Evolutionary conservation across 2,329 filamentous ascomycete genomes (phyloP).

Genomic region (Penicillium sp.): DNA sequence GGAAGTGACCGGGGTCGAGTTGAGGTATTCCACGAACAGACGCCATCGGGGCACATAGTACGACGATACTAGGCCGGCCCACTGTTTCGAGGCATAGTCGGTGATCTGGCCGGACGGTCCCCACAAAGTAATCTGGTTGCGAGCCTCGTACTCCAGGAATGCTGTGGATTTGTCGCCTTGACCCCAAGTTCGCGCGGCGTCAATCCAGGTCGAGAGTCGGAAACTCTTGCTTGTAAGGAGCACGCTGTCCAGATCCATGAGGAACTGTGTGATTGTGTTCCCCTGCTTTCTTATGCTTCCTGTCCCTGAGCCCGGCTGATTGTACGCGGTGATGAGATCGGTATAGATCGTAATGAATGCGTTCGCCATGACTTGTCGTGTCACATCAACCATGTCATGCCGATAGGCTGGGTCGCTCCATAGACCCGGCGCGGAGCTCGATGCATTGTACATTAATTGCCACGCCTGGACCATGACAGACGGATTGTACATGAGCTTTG

Average conservation of each 20-base stretch:
- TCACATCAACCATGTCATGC: slow-evolving; percentile 51
- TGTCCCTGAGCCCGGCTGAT: slow-evolving; percentile 19
- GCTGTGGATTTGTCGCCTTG: slow-evolving; percentile 24
- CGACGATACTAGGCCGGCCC: slow-evolving; percentile 47
- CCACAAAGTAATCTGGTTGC: slow-evolving; percentile 54
- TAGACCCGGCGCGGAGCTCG: slow-evolving; percentile 30
- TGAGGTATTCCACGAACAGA: slow-evolving; percentile 44
- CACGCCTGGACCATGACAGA: slow-evolving; percentile 40
- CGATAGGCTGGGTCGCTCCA: slow-evolving; percentile 45
- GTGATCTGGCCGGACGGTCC: slow-evolving; percentile 48
- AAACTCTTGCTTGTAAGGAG: slow-evolving; percentile 46
- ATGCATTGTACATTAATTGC: slow-evolving; percentile 41
- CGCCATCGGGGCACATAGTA: slow-evolving; percentile 52
- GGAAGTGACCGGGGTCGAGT: slow-evolving; percentile 8
- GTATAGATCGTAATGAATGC: slow-evolving; percentile 44
- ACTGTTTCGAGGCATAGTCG: slow-evolving; percentile 52
- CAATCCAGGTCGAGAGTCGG: slow-evolving; percentile 44
- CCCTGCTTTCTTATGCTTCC: slow-evolving; percentile 28
- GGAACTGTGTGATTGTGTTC: slow-evolving; percentile 32
- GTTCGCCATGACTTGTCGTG: slow-evolving; percentile 50
- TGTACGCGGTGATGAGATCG: slow-evolving; percentile 38
- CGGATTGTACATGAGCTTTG: slow-evolving; percentile 45
- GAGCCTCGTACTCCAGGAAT: slow-evolving; percentile 48
- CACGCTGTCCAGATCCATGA: slow-evolving; percentile 43
- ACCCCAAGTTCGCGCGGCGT: slow-evolving; percentile 37